Percentiles rank a stretch among this genome's conserved stretches.
These are phyloP conservation scores for Talaromyces funiculosus DNA, from an alignment of 2,329 filamentous ascomycete genomes.

Conservation along the genomic window DNA sequence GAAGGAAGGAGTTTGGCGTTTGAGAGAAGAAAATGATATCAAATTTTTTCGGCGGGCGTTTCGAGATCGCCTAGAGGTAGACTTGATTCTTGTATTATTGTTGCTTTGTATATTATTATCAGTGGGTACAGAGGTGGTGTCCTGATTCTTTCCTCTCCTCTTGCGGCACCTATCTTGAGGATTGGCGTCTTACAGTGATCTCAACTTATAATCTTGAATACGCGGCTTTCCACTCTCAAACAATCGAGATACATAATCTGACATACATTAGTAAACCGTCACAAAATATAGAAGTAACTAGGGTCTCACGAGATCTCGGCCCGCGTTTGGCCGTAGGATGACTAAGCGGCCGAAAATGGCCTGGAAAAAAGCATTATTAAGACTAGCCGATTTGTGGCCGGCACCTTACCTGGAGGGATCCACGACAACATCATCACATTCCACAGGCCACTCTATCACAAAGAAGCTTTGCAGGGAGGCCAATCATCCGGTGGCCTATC, in stretches of 20 bases:
- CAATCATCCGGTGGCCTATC: conserved; percentile 8
- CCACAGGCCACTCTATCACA: background rate
- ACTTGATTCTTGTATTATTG: background rate
- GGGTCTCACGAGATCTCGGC: conserved; percentile 6
- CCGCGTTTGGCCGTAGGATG: conserved; percentile 3
- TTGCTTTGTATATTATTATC: background rate
- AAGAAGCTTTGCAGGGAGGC: background rate
- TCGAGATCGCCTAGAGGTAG: background rate
- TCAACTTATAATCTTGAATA: background rate
- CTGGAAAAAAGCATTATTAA: conserved; percentile 4
- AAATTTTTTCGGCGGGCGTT: background rate
- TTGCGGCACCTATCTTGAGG: background rate
- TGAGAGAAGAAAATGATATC: conserved; percentile 11
- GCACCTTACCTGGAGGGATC: conserved; percentile 3
- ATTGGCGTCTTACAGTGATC: background rate
- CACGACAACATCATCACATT: background rate
- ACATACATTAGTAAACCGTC: background rate
- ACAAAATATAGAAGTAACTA: too few relatives aligned
- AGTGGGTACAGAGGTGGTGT: background rate
- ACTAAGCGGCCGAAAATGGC: conserved; percentile 9
- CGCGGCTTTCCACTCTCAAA: background rate
- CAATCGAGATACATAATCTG: background rate
- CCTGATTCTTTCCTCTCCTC: background rate
- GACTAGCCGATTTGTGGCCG: conserved; percentile 3
- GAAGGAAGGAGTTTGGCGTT: conserved; percentile 17